Conservation (phyloP, 2,329 filamentous ascomycete genomes). For the Colletotrichum sp. region DNA sequence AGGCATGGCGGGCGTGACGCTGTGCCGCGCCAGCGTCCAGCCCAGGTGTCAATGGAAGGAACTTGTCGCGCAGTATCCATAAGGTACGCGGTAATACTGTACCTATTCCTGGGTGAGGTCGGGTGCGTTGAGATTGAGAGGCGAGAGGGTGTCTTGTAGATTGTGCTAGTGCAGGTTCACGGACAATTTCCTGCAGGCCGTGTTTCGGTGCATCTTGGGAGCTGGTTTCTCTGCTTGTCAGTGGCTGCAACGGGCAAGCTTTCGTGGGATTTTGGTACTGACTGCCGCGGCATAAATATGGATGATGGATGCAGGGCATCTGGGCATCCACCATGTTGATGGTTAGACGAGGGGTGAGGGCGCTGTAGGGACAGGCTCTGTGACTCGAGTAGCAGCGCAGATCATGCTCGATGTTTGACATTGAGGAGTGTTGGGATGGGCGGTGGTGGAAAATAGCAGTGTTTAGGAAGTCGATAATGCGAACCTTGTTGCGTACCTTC, state of each 20-base stretch:
- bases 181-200: conserved; percentile 16
- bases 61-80: neutral
- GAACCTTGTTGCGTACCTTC: neutral
- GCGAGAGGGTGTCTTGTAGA: conserved; percentile 5
- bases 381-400: neutral
- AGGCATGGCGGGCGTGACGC: neutral
- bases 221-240: neutral
- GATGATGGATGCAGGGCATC: neutral
- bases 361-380: neutral
- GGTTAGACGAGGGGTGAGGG: neutral
- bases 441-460: neutral
- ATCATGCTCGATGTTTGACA: conserved; percentile 6
- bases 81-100: neutral
- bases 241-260: neutral
- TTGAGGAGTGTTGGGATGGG: neutral
- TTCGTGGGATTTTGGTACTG: neutral
- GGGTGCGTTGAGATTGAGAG: neutral
- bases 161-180: conserved; percentile 14
- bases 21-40: neutral
- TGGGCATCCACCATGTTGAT: neutral
- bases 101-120: neutral
- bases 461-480: conserved; percentile 4
- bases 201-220: neutral
- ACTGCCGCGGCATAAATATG: neutral
- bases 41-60: neutral